Evolutionary conservation across 257 asterid genomes (phyloP).

Genomic region (Solanum sejunctum): DNA sequence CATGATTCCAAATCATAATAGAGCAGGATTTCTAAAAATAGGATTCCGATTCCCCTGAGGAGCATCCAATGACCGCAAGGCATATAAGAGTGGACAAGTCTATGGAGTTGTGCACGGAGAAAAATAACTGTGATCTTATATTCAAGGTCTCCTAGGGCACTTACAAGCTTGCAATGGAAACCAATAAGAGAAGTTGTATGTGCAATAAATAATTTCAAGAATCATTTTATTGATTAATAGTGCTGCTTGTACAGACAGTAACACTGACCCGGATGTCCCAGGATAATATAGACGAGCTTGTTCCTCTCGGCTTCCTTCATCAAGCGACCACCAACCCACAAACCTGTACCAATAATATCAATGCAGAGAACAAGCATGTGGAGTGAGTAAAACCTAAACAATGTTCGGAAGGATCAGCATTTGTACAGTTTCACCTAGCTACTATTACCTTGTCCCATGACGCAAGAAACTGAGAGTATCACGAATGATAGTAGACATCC

Average conservation of each 20-base stretch:
- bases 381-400: background rate
- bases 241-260: background rate
- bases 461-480: constrained; percentile 67
- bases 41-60: background rate
- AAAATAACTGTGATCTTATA: background rate
- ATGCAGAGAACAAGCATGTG: background rate
- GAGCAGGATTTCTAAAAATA: background rate
- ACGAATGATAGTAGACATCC: constrained; percentile 44
- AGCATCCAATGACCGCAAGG: background rate
- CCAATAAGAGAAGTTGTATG: background rate
- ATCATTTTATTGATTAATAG: background rate
- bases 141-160: background rate
- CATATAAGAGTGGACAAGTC: background rate
- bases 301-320: constrained; percentile 91
- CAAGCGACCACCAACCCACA: constrained; percentile 98
- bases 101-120: background rate
- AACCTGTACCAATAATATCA: constrained; percentile 33
- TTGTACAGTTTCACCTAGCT: background rate
- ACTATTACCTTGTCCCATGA: constrained; percentile 70
- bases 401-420: background rate
- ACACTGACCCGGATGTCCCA: constrained; percentile 56
- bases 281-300: constrained; percentile 73
- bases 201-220: background rate
- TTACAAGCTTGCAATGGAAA: background rate
- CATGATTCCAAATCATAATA: background rate